A percentile compares a stretch with the other conserved stretches of the same genome.
Conservation (phyloP, 164 flowering plant species). For the Piper betle region DNA sequence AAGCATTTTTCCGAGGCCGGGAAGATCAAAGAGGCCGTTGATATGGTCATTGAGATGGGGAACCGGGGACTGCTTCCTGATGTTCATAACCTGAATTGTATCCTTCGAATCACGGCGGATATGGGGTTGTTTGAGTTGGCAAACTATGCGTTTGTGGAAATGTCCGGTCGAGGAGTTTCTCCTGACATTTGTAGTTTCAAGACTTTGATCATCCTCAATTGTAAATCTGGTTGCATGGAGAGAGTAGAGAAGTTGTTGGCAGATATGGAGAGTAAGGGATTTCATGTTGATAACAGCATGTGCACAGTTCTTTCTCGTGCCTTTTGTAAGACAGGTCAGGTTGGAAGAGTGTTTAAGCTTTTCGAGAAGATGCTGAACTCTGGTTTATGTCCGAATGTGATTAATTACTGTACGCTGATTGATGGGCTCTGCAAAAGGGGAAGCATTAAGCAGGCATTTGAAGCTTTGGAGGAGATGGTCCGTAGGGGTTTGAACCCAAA, state of each 20-base stretch:
- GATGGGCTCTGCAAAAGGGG: slow-evolving; percentile 66
- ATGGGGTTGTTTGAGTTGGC: slow-evolving; percentile 49
- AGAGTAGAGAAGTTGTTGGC: slow-evolving; percentile 64
- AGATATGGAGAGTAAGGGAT: slow-evolving; percentile 38
- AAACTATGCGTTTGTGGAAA: slow-evolving; percentile 70
- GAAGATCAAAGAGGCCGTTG: slow-evolving; percentile 54
- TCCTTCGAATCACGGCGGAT: slow-evolving; percentile 24
- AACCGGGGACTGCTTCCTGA: slow-evolving; percentile 44
- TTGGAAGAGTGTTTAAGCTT: slow-evolving; percentile 38
- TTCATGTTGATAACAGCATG: slow-evolving; percentile 46
- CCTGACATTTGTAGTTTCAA: slow-evolving; percentile 47
- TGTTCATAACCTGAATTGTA: slow-evolving; percentile 35
- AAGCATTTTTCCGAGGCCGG: slow-evolving; percentile 48
- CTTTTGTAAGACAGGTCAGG: slow-evolving; percentile 40
- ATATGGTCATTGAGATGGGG: slow-evolving; percentile 64
- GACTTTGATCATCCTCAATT: slow-evolving; percentile 48
- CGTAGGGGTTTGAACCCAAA: slow-evolving; percentile 77
- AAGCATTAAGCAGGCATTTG: slow-evolving; percentile 76
- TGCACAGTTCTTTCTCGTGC: slow-evolving; percentile 41
- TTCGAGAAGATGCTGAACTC: slow-evolving; percentile 42
- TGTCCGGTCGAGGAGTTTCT: slow-evolving; percentile 53
- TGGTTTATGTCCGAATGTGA: slow-evolving; percentile 62
- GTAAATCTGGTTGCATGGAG: slow-evolving; percentile 34
- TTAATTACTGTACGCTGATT: slow-evolving; percentile 62
- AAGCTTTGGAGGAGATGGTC: slow-evolving; percentile 77